Conservation (phyloP, 768 basidiomycete genomes). For the Pulveroboletus sp. region DNA sequence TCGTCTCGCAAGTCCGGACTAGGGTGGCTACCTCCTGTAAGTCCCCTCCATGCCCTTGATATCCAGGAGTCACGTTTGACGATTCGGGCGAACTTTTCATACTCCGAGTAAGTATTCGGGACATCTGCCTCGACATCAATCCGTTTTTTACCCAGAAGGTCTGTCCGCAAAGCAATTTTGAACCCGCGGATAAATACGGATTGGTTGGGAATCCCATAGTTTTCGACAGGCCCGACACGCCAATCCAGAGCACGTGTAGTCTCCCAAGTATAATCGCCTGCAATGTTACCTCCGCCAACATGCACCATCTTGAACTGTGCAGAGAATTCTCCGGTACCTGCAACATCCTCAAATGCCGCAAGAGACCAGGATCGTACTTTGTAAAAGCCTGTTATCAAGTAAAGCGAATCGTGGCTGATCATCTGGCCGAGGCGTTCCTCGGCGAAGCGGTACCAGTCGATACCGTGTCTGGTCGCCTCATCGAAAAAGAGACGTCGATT, state of each 20-base stretch:
- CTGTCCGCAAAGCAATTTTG: conserved; percentile 14
- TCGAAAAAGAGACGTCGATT: neutral
- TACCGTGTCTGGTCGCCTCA: conserved; percentile 16
- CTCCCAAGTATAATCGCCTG: conserved; percentile 9
- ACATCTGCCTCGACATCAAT: neutral
- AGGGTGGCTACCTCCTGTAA: no score
- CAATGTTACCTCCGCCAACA: conserved; percentile 1
- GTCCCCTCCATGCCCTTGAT: no score
- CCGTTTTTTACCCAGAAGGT: neutral
- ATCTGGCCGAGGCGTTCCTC: conserved; percentile 7
- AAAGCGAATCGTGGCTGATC: conserved; percentile 15
- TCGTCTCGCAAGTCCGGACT: no score
- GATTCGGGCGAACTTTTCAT: neutral
- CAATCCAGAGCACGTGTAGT: conserved; percentile 2
- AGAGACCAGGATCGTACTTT: conserved; percentile 25
- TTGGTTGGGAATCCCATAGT: conserved; percentile 15
- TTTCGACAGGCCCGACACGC: conserved; percentile 6
- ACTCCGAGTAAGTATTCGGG: neutral
- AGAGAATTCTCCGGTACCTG: neutral
- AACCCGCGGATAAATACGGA: conserved; percentile 26
- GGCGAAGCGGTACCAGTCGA: conserved; percentile 26
- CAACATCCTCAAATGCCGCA: conserved; percentile 11
- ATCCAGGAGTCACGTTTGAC: no score
- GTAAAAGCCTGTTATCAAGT: conserved; percentile 21
- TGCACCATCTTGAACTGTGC: conserved; percentile 6